phyloP scores from a whole-genome alignment of 176 grass and related monocot species.

The Oryza punctata region DNA sequence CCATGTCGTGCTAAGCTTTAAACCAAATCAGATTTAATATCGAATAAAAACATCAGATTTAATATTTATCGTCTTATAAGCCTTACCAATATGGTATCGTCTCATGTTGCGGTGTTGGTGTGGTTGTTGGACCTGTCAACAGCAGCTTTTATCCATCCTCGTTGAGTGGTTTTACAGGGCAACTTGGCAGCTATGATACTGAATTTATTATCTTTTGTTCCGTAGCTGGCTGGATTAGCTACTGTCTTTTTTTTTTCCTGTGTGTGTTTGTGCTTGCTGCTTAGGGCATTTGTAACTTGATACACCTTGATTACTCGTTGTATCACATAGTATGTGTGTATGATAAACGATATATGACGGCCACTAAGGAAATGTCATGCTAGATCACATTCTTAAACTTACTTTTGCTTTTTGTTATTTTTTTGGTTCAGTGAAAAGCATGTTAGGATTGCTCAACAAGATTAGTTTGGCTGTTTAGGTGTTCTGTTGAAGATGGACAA shows the following conservation, averaged over 20 bases:
- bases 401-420: neutral
- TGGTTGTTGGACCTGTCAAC: too few relatives aligned
- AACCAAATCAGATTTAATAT: too few relatives aligned
- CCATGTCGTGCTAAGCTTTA: too few relatives aligned
- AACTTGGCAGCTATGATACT: neutral
- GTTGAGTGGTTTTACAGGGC: too few relatives aligned
- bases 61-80: too few relatives aligned
- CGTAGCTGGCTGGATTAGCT: neutral
- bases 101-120: too few relatives aligned
- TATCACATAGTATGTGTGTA: neutral
- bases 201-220: neutral
- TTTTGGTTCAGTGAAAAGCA: neutral
- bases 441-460: neutral
- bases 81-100: too few relatives aligned
- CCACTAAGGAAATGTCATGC: neutral
- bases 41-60: too few relatives aligned
- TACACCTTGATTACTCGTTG: neutral
- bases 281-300: neutral
- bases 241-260: neutral
- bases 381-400: neutral
- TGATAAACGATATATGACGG: neutral
- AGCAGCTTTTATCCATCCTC: too few relatives aligned
- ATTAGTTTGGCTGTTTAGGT: neutral
- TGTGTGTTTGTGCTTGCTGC: neutral
- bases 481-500: neutral